Base-by-base conservation (phyloP, 2,329 filamentous ascomycete species). In the Fusarium sp. region DNA sequence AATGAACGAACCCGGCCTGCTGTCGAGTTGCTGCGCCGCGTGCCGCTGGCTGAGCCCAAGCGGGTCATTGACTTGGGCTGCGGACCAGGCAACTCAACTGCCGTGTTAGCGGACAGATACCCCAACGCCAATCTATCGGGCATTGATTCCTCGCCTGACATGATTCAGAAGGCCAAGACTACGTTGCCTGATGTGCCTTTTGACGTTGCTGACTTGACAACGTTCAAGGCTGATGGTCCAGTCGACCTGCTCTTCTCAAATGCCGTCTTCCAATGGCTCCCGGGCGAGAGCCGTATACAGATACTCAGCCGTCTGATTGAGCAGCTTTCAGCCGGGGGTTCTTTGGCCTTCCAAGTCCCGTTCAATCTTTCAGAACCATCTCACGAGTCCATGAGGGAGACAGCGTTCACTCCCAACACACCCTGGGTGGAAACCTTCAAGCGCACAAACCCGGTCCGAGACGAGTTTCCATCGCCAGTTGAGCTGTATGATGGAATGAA, bases 201-300 rank as follows among this genome's bases (percentile, higher is more conserved):
- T 58, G 66, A 64, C 2, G 73, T 83, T 0, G 85, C 78, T 1
- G 86, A 89, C 56, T 55, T 90, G 3, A 64, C 66, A 0, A 81
- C 79, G 0, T 89, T 84, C 68, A 59, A 63, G 0, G 79, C 82
- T 0, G 58, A 74, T 0, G 48, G 71, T 0, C 65, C 74, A 0
- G 74, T 78, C 0, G 83, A 87, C 44, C 72, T 90, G 0, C 75
- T 88, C 50, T 88, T 88, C 71, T 84, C 83, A 48, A 90, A 90
- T 61, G 88, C 88, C 0, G 86, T 87, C 2, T 84, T 90, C 61
- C 88, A 90, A 60, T 90, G 88, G 88, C 77, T 90, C 5, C 79
- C 82, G 0, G 65, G 63, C 1, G 69, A 74, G 0, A 73, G 81
- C 0, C 85, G 87, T 0, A 78, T 90, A 7, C 75, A 78, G 0